These are phyloP conservation scores for Fraxinus xanthoxyloides DNA, from an alignment of 305 asterid genomes.

Conservation along the genomic window DNA sequence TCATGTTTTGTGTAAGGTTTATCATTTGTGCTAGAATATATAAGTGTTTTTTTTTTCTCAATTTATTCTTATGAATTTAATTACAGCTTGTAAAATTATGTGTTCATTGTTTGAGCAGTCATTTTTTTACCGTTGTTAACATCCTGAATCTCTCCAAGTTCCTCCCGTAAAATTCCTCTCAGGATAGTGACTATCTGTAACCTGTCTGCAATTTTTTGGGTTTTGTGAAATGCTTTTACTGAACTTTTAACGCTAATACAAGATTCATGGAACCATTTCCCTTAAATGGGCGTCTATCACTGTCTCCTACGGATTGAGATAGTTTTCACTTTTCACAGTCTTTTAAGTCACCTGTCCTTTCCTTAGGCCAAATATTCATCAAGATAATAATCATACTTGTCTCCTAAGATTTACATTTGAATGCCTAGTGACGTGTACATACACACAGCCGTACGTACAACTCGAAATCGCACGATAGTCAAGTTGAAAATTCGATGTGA, in stretches of 20 bases:
- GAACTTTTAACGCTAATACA: constrained; percentile 19
- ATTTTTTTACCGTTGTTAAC: constrained; percentile 1
- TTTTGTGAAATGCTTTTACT: constrained; percentile 19
- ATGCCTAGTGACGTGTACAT: not conserved
- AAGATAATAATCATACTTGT: constrained; percentile 26
- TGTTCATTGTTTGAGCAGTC: not conserved
- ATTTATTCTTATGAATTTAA: not conserved
- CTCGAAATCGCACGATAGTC: constrained; percentile 23
- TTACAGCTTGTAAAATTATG: constrained; percentile 27
- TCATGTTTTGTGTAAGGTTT: constrained; percentile 1
- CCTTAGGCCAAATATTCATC: constrained; percentile 15
- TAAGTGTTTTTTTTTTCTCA: constrained; percentile 11
- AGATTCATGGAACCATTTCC: constrained; percentile 36
- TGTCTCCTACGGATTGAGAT: constrained; percentile 42
- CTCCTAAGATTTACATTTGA: constrained; percentile 8
- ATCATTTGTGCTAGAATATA: constrained; percentile 12
- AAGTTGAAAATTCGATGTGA: constrained; percentile 22
- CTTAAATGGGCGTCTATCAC: constrained; percentile 36
- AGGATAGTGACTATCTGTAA: constrained; percentile 29
- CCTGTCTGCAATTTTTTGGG: constrained; percentile 26
- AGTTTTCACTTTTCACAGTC: constrained; percentile 46
- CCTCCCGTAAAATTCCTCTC: constrained; percentile 9
- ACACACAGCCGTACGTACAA: constrained; percentile 15
- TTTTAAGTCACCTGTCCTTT: constrained; percentile 37
- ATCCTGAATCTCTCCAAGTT: constrained; percentile 10